Conservation (phyloP, 352 stramenopile genomes). For the Phytophthora uliginosa region DNA sequence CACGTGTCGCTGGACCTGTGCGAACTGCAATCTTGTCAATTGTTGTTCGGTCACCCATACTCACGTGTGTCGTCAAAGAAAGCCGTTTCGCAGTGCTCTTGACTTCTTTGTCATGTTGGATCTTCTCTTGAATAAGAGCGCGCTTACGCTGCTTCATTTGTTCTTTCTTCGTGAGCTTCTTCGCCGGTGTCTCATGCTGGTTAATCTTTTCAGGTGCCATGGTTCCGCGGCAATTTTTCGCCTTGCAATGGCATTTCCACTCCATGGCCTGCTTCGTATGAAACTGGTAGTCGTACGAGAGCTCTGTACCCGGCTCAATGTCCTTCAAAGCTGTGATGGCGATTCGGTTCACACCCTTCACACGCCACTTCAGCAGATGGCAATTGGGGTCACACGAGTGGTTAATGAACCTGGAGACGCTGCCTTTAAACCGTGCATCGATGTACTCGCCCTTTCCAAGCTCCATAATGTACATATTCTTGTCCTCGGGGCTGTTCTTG, state of each 20-base stretch:
- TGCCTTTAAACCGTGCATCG: constrained; percentile 95
- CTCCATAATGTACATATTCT: constrained; percentile 98
- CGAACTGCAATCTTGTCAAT: constrained; percentile 70
- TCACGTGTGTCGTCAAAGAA: constrained; percentile 71
- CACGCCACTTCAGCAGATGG: constrained; percentile 96
- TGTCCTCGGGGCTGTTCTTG: constrained; percentile 92
- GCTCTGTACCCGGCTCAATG: constrained; percentile 90
- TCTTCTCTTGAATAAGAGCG: constrained; percentile 69
- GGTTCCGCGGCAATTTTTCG: constrained; percentile 84
- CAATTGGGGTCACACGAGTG: constrained; percentile 98
- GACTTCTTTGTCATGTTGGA: constrained; percentile 72
- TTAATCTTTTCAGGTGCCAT: constrained; percentile 90
- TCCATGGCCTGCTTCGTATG: constrained; percentile 88
- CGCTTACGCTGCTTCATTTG: constrained; percentile 74
- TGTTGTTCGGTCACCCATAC: constrained; percentile 54
- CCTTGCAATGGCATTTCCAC: constrained; percentile 90
- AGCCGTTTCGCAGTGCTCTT: constrained; percentile 73
- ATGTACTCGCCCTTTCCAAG: constrained; percentile 95
- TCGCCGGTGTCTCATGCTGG: constrained; percentile 41
- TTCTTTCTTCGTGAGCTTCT: constrained; percentile 90
- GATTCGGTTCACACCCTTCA: constrained; percentile 93
- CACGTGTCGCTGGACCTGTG: constrained; percentile 59
- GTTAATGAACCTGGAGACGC: constrained; percentile 98
- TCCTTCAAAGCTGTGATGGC: constrained; percentile 93
- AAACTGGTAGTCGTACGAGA: constrained; percentile 97